Percentiles rank a stretch among this genome's conserved stretches.
These are phyloP conservation scores for Hortiboletus rubellus DNA, from an alignment of 1,284 basidiomycete species.

Conservation along the genomic window DNA sequence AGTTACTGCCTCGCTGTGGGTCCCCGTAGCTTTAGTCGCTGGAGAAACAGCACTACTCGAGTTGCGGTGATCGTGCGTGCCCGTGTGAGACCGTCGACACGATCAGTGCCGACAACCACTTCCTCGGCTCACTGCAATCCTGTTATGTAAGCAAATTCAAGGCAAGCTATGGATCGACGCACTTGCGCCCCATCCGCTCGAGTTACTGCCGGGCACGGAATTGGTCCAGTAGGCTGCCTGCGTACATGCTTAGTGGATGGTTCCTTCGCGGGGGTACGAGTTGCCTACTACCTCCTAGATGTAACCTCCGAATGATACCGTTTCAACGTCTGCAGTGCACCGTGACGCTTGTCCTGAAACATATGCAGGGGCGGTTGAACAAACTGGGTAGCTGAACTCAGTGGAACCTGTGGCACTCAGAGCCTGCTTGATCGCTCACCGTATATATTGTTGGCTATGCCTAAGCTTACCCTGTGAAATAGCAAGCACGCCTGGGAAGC, in stretches of 20 bases:
- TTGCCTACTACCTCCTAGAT: slow-evolving; percentile 58
- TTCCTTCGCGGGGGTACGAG: not conserved
- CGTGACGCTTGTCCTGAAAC: slow-evolving; percentile 40
- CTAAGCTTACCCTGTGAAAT: slow-evolving; percentile 5
- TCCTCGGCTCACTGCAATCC: slow-evolving; percentile 35
- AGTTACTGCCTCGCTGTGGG: slow-evolving; percentile 50
- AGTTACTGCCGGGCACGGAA: slow-evolving; percentile 47
- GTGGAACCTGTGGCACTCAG: slow-evolving; percentile 61
- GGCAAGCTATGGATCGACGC: slow-evolving; percentile 27
- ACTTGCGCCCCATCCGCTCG: slow-evolving; percentile 66
- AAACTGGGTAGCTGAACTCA: slow-evolving; percentile 64
- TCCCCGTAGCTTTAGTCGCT: slow-evolving; percentile 35
- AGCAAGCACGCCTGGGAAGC: slow-evolving; percentile 56
- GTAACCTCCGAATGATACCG: slow-evolving; percentile 60
- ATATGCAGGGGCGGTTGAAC: slow-evolving; percentile 56
- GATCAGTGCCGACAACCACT: slow-evolving; percentile 21
- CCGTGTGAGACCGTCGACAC: slow-evolving; percentile 25
- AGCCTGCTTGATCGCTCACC: slow-evolving; percentile 62
- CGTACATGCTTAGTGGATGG: not conserved
- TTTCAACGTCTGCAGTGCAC: slow-evolving; percentile 48
- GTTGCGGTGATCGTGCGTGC: slow-evolving; percentile 10
- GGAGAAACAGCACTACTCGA: slow-evolving; percentile 25
- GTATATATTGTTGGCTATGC: slow-evolving; percentile 57
- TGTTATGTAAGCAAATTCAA: not conserved
- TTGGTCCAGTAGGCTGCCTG: slow-evolving; percentile 63